Conservation (phyloP, 768 basidiomycete genomes). For the Udeniomyces megalosporus region DNA sequence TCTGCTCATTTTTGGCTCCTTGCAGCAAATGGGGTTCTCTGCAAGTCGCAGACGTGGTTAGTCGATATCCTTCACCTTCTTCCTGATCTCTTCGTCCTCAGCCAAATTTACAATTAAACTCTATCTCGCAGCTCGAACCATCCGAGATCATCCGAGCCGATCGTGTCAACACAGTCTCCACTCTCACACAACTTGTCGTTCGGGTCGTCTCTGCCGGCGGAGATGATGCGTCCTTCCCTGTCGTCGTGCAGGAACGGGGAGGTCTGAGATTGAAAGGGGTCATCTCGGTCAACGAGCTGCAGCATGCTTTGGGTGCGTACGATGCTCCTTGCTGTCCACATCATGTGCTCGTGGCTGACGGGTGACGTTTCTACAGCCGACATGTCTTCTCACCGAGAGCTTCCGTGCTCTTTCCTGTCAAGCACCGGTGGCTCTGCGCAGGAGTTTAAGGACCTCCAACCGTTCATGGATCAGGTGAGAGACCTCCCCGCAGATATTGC, state of each 20-base stretch:
- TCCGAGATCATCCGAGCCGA: constrained; percentile 58
- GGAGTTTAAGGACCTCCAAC: constrained; percentile 63
- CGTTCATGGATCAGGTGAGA: constrained; percentile 75
- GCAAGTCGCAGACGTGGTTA: constrained; percentile 60
- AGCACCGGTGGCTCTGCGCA: too few species aligned
- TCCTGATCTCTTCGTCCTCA: constrained; percentile 7
- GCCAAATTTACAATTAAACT: background rate
- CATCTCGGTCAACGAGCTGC: constrained; percentile 80
- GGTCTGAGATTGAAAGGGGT: constrained; percentile 66
- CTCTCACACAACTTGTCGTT: constrained; percentile 52
- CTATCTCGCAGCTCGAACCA: constrained; percentile 56
- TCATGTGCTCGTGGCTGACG: too few species aligned
- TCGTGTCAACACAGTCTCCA: constrained; percentile 56
- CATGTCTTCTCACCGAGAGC: too few species aligned
- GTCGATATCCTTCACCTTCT: constrained; percentile 23
- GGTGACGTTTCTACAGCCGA: background rate
- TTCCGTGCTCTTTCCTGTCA: too few species aligned
- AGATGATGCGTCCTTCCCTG: constrained; percentile 63
- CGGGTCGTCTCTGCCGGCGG: constrained; percentile 41
- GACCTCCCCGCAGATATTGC: background rate
- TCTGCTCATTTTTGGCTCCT: background rate
- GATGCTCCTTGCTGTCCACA: too few species aligned
- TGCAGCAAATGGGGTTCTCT: constrained; percentile 62
- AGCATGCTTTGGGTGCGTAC: constrained; percentile 66
- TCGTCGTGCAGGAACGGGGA: constrained; percentile 40